Conservation (phyloP, 257 asterid species). For the Mitragyna speciosa region DNA sequence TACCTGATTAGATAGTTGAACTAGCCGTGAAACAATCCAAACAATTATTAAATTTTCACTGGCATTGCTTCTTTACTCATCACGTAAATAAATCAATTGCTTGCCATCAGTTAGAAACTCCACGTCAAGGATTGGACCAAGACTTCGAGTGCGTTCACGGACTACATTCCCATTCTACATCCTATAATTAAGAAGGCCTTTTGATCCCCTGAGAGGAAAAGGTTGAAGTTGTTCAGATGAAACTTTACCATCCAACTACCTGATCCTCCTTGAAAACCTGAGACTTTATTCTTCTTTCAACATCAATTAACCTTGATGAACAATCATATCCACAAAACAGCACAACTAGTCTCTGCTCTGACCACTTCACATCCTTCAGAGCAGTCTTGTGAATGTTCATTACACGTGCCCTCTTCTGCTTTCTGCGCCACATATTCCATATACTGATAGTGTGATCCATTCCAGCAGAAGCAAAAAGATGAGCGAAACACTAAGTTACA, state of each 20-base stretch:
- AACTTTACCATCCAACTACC: conserved; percentile 73
- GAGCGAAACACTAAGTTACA: conserved; percentile 60
- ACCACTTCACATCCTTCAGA: conserved; percentile 91
- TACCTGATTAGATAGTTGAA: conserved; percentile 92
- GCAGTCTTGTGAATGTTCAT: conserved; percentile 64
- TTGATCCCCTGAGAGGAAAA: conserved; percentile 86
- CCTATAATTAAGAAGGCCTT: conserved; percentile 86
- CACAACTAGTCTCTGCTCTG: conserved; percentile 58
- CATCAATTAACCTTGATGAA: conserved; percentile 74
- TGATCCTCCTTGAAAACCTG: conserved; percentile 81
- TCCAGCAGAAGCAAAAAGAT: conserved; percentile 93
- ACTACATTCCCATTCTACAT: conserved; percentile 64
- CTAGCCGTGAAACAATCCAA: conserved; percentile 85
- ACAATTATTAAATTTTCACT: conserved; percentile 84
- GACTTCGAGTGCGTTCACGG: conserved; percentile 63
- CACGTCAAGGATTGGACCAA: conserved; percentile 84
- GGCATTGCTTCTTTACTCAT: conserved; percentile 71
- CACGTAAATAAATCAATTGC: conserved; percentile 74
- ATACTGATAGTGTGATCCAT: conserved; percentile 75
- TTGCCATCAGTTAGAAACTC: conserved; percentile 76
- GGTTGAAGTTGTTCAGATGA: conserved; percentile 63
- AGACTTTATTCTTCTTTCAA: conserved; percentile 63
- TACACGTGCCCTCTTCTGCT: conserved; percentile 53
- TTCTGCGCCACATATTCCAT: conserved; percentile 89
- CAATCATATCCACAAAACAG: conserved; percentile 98